Evolutionary conservation across 495 filamentous ascomycete genomes (phyloP).

Genomic region (Penicillium riverlandense): DNA sequence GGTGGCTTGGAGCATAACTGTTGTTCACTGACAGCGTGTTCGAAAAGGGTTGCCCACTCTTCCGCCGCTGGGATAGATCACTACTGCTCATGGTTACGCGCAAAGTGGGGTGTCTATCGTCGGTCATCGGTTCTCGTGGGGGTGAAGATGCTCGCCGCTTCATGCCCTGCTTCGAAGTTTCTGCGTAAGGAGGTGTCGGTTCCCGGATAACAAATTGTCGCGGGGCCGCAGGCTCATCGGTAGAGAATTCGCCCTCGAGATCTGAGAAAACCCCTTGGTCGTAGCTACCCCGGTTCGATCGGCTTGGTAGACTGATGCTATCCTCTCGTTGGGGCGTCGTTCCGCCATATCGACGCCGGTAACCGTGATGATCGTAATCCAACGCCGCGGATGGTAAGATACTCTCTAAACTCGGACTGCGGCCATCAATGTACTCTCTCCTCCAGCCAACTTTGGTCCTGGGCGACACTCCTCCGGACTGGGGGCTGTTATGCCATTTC

Average conservation of each 20-base stretch:
- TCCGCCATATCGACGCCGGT: slow-evolving; percentile 27
- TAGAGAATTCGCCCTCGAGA: slow-evolving; percentile 57
- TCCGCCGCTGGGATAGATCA: slow-evolving; percentile 62
- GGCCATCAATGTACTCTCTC: slow-evolving; percentile 38
- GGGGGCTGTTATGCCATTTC: slow-evolving; percentile 36
- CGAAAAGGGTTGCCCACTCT: slow-evolving; percentile 49
- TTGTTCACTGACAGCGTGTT: slow-evolving; percentile 50
- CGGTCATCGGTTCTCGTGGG: slow-evolving; percentile 64
- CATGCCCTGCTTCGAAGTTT: slow-evolving; percentile 46
- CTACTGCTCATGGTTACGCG: slow-evolving; percentile 49
- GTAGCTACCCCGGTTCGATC: slow-evolving; percentile 53
- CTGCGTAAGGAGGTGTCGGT: slow-evolving; percentile 36
- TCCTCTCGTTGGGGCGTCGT: slow-evolving; percentile 43
- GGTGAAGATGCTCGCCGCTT: slow-evolving; percentile 82
- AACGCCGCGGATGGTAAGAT: slow-evolving; percentile 37
- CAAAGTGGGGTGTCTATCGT: slow-evolving; percentile 50
- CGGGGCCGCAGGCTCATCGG: slow-evolving; percentile 56
- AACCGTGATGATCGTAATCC: slow-evolving; percentile 29
- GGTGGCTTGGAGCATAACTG: slow-evolving; percentile 52
- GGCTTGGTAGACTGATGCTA: slow-evolving; percentile 38
- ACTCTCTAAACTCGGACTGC: slow-evolving; percentile 46
- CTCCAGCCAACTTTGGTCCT: slow-evolving; percentile 34
- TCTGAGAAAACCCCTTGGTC: slow-evolving; percentile 56
- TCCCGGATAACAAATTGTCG: slow-evolving; percentile 57
- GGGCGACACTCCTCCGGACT: slow-evolving; percentile 40